These are phyloP conservation scores for Cardamine occulta DNA, from an alignment of 345 rosid genomes.

Conservation along the genomic window DNA sequence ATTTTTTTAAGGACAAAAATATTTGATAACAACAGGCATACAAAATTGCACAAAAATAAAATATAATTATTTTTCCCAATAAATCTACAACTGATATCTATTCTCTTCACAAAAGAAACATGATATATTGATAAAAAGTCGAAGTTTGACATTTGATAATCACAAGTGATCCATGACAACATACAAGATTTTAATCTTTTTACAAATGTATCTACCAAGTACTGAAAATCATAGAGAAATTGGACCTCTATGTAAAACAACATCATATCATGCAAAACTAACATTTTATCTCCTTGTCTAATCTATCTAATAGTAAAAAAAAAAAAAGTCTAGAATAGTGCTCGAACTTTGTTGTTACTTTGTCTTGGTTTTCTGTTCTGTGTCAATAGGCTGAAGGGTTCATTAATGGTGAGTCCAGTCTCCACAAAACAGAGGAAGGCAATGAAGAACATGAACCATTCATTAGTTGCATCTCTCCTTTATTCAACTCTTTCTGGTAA, in stretches of 20 bases:
- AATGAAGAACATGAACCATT: constrained; percentile 3
- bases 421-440: constrained; percentile 9
- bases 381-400: not conserved
- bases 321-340: not conserved
- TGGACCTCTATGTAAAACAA: not conserved
- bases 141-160: not conserved
- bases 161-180: not conserved
- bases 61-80: not conserved
- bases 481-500: not conserved
- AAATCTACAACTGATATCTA: not conserved
- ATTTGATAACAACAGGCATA: not conserved
- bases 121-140: not conserved
- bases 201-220: not conserved
- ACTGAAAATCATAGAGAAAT: not conserved
- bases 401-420: not conserved
- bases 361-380: not conserved
- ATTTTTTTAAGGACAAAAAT: no score
- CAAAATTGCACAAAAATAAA: not conserved
- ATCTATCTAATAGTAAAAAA: no score
- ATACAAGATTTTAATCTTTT: not conserved
- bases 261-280: not conserved
- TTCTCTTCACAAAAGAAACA: not conserved
- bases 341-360: not conserved
- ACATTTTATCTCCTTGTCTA: not conserved
- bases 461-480: not conserved